Conservation (phyloP, 1,284 basidiomycete species). For the Dichomitus squalens region DNA sequence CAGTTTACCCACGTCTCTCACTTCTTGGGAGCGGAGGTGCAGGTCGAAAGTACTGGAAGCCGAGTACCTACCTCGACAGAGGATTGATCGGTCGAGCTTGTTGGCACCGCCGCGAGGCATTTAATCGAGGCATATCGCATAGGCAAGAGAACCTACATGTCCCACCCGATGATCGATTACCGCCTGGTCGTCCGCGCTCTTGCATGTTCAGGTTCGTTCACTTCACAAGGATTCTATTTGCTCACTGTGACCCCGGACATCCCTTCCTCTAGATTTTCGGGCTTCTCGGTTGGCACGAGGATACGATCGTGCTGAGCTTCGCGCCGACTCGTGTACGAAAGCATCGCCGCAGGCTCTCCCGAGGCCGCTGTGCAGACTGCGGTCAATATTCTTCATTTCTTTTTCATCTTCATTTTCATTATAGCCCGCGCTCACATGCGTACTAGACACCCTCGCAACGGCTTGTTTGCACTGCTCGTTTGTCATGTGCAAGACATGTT, state of each 20-base stretch:
- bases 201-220: neutral
- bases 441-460: no score
- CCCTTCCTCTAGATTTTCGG: neutral
- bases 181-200: neutral
- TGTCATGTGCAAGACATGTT: no score
- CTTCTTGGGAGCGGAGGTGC: neutral
- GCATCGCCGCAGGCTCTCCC: neutral
- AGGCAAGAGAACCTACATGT: neutral
- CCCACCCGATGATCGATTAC: neutral
- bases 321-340: neutral
- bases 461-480: no score
- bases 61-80: neutral
- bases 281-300: neutral
- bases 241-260: constrained; percentile 12
- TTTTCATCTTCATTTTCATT: no score
- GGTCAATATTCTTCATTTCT: no score
- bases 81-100: neutral
- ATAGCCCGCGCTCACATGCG: no score
- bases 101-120: neutral
- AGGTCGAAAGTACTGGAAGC: no score
- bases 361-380: no score
- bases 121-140: neutral
- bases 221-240: neutral
- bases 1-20: neutral
- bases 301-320: neutral